Evolutionary conservation across 495 filamentous ascomycete genomes (phyloP).

Genomic region (Echria macrotheca): DNA sequence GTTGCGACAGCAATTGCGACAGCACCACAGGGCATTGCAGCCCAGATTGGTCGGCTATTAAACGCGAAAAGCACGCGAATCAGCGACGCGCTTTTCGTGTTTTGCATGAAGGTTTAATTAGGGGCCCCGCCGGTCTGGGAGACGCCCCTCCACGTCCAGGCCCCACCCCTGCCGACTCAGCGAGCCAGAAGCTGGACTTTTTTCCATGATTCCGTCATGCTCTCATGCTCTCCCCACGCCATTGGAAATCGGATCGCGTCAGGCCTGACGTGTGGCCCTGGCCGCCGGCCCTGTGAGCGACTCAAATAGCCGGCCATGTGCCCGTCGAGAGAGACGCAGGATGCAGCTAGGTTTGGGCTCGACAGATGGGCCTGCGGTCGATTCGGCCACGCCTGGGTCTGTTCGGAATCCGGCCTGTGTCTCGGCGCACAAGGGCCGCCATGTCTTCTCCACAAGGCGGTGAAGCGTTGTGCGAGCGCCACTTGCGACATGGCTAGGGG

Average conservation of each 20-base stretch:
- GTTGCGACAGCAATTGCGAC: not conserved
- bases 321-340: not conserved
- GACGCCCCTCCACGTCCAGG: constrained; percentile 13
- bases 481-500: constrained; percentile 13
- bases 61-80: constrained; percentile 23
- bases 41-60: constrained; percentile 16
- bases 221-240: not conserved
- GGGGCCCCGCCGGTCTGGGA: constrained; percentile 9
- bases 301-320: constrained; percentile 4
- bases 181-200: no score
- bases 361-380: not conserved
- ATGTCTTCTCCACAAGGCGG: constrained; percentile 2
- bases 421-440: not conserved
- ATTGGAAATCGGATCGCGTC: not conserved
- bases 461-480: constrained; percentile 12
- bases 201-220: no score
- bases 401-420: not conserved
- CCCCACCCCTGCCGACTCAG: not conserved
- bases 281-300: not conserved
- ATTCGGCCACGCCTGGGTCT: not conserved
- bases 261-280: not conserved
- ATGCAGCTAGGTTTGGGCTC: not conserved
- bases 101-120: constrained; percentile 24
- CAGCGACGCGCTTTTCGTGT: constrained; percentile 16
- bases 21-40: constrained; percentile 8